phyloP scores from a whole-genome alignment of 495 filamentous ascomycete species.

The Tetracladium setigerum region DNA sequence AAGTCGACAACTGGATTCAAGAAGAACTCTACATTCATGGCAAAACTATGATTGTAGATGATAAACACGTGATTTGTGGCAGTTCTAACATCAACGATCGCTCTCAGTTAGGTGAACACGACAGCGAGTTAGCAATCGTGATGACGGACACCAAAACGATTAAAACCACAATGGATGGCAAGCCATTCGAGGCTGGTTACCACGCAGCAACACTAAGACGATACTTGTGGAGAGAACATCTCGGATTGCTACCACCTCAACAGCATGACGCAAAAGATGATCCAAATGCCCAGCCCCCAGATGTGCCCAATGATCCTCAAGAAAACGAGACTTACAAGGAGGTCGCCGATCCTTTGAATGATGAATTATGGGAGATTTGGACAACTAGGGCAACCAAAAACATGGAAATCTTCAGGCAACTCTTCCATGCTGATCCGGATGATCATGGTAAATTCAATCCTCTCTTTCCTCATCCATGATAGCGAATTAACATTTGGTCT shows the following conservation, averaged over 20 bases:
- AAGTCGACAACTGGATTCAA: slow-evolving; percentile 82
- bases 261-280: slow-evolving; percentile 60
- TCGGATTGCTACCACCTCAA: slow-evolving; percentile 75
- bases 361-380: slow-evolving; percentile 82
- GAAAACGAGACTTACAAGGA: slow-evolving; percentile 63
- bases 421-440: slow-evolving; percentile 93
- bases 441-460: slow-evolving; percentile 50
- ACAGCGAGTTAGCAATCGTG: slow-evolving; percentile 87
- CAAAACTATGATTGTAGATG: slow-evolving; percentile 82
- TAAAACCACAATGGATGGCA: slow-evolving; percentile 68
- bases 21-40: slow-evolving; percentile 93
- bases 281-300: slow-evolving; percentile 76
- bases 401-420: slow-evolving; percentile 72
- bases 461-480: neutral
- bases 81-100: slow-evolving; percentile 91
- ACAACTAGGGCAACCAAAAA: slow-evolving; percentile 67
- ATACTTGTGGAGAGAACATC: slow-evolving; percentile 87
- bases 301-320: slow-evolving; percentile 59
- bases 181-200: slow-evolving; percentile 63
- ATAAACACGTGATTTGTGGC: slow-evolving; percentile 75
- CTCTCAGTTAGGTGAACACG: slow-evolving; percentile 82
- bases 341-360: slow-evolving; percentile 73
- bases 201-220: slow-evolving; percentile 76
- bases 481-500: neutral
- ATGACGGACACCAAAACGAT: slow-evolving; percentile 80